These are phyloP conservation scores for Capsella bursapastoris DNA, from an alignment of 345 rosid species.

Conservation along the genomic window DNA sequence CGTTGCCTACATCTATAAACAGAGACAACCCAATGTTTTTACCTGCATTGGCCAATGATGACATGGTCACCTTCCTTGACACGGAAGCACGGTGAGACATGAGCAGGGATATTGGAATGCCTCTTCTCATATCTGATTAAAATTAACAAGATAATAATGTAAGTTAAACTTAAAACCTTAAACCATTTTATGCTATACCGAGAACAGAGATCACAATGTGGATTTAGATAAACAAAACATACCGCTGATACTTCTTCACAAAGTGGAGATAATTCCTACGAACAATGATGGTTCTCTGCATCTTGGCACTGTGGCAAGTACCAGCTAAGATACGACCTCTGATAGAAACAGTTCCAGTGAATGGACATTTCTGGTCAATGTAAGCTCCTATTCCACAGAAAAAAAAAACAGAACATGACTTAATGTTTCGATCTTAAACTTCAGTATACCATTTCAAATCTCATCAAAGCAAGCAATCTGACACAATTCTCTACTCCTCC, in stretches of 20 bases:
- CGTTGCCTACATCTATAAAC: neutral
- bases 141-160: too few relatives aligned
- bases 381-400: constrained; percentile 58
- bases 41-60: constrained; percentile 88
- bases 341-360: constrained; percentile 84
- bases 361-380: constrained; percentile 92
- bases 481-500: neutral
- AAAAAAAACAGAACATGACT: neutral
- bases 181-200: too few relatives aligned
- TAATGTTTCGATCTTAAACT: neutral
- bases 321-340: constrained; percentile 96
- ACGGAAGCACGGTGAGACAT: constrained; percentile 75
- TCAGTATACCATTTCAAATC: neutral
- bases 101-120: constrained; percentile 75
- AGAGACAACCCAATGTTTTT: neutral
- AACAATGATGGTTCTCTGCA: constrained; percentile 90
- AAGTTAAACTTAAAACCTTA: too few relatives aligned
- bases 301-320: constrained; percentile 92
- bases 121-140: constrained; percentile 69
- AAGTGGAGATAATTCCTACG: constrained; percentile 87
- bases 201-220: too few relatives aligned
- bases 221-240: neutral
- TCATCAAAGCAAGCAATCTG: neutral
- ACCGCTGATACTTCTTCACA: constrained; percentile 93
- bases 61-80: constrained; percentile 79